Evolutionary conservation across 345 rosid species (phyloP).

Genomic region (Turritis glabra): DNA sequence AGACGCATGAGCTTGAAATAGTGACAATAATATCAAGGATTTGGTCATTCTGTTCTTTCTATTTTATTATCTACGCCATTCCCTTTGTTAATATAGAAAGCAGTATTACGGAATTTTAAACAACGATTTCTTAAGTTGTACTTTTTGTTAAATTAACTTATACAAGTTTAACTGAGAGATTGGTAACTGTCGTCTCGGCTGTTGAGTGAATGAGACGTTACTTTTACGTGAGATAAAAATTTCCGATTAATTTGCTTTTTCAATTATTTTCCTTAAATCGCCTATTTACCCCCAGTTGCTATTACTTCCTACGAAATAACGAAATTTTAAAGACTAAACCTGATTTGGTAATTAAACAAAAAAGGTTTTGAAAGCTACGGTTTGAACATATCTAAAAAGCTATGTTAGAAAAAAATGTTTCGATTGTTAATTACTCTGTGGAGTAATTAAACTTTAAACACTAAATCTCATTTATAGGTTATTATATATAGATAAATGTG

Average conservation of each 20-base stretch:
- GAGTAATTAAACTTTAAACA: too few relatives aligned
- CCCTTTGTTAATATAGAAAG: too few relatives aligned
- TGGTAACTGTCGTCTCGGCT: constrained; percentile 34
- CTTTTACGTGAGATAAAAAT: neutral
- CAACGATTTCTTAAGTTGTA: neutral
- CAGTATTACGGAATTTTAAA: too few relatives aligned
- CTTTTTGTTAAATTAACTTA: neutral
- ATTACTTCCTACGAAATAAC: constrained; percentile 9
- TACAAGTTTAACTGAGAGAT: constrained; percentile 3
- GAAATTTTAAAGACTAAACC: neutral
- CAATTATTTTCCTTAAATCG: neutral
- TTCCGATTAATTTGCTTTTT: neutral
- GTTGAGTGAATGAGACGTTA: constrained; percentile 39
- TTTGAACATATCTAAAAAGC: neutral
- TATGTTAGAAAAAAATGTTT: neutral
- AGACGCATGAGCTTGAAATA: constrained; percentile 22
- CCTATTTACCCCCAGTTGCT: neutral
- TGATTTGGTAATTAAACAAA: neutral
- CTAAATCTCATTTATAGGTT: too few relatives aligned
- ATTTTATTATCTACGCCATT: neutral
- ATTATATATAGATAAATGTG: too few relatives aligned
- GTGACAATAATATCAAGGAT: neutral
- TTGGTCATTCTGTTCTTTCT: neutral
- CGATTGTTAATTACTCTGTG: neutral
- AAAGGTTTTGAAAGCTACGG: neutral